phyloP scores from a whole-genome alignment of 1,284 basidiomycete genomes.

The Gastroboletus turbinatus region DNA sequence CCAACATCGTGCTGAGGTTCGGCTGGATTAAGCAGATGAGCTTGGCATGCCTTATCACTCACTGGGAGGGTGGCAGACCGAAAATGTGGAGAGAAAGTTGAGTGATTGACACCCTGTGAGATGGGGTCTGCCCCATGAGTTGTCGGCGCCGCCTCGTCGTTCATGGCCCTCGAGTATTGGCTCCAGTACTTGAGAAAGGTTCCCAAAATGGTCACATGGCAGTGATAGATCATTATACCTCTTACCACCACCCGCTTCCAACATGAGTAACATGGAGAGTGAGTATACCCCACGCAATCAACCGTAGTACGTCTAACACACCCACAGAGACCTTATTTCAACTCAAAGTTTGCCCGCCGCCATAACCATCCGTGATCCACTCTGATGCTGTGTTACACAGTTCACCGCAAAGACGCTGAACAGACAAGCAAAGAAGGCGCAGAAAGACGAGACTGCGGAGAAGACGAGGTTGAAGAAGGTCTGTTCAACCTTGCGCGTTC shows the following conservation, averaged over 20 bases:
- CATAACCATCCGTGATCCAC: slow-evolving; percentile 4
- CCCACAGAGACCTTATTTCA: slow-evolving; percentile 88
- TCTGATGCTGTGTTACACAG: slow-evolving; percentile 43
- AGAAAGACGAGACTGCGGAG: slow-evolving; percentile 88
- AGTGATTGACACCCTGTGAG: not conserved
- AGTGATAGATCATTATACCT: not conserved
- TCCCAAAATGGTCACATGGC: slow-evolving; percentile 17
- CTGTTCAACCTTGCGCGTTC: slow-evolving; percentile 14
- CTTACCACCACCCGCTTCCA: slow-evolving; percentile 4
- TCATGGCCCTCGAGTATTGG: slow-evolving; percentile 5
- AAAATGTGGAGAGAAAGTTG: not conserved
- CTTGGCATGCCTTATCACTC: not conserved
- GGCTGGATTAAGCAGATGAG: not conserved
- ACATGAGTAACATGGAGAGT: slow-evolving; percentile 91
- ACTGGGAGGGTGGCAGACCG: not conserved
- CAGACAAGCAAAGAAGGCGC: slow-evolving; percentile 92
- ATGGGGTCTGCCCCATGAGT: not conserved
- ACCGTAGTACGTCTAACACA: slow-evolving; percentile 1
- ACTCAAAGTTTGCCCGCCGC: slow-evolving; percentile 64
- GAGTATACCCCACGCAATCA: slow-evolving; percentile 36
- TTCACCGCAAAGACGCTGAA: slow-evolving; percentile 94
- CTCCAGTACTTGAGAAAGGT: not conserved
- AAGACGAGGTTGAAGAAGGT: slow-evolving; percentile 92
- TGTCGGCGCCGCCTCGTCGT: not conserved
- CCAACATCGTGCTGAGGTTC: slow-evolving; percentile 30